Conservation (phyloP, 2,329 filamentous ascomycete species). For the Drechslerella dactyloides region DNA sequence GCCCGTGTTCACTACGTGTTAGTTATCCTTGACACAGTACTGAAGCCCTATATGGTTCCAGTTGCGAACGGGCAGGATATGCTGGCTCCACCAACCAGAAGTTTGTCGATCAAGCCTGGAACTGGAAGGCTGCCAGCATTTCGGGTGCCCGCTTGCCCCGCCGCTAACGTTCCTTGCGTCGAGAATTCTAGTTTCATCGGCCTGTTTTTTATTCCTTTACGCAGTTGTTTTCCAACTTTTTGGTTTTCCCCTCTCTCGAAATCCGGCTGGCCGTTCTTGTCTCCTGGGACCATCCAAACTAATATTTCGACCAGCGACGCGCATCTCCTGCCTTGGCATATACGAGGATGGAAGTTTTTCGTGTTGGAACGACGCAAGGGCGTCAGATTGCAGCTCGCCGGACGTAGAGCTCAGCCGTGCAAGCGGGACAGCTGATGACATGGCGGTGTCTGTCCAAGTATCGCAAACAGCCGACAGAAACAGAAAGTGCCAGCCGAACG, state of each 20-base stretch:
- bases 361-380: constrained; percentile 17
- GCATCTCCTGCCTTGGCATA: constrained; percentile 9
- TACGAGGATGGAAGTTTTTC: constrained; percentile 16
- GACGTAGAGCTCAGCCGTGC: neutral
- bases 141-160: constrained; percentile 19
- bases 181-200: constrained; percentile 6
- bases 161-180: constrained; percentile 46
- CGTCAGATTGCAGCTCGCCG: constrained; percentile 1
- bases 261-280: constrained; percentile 5
- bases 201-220: constrained; percentile 6
- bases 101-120: constrained; percentile 25
- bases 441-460: neutral
- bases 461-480: constrained; percentile 10
- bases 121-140: constrained; percentile 36
- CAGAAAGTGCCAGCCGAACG: constrained; percentile 19
- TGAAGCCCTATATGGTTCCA: constrained; percentile 22
- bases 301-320: constrained; percentile 14
- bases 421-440: neutral
- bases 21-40: neutral
- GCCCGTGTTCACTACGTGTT: neutral
- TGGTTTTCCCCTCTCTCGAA: neutral
- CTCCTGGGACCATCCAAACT: constrained; percentile 26
- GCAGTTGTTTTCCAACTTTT: neutral
- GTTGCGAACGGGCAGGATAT: constrained; percentile 29
- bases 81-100: constrained; percentile 12